phyloP scores from a whole-genome alignment of 2,329 filamentous ascomycete species.

The Cryphonectria parasitica region DNA sequence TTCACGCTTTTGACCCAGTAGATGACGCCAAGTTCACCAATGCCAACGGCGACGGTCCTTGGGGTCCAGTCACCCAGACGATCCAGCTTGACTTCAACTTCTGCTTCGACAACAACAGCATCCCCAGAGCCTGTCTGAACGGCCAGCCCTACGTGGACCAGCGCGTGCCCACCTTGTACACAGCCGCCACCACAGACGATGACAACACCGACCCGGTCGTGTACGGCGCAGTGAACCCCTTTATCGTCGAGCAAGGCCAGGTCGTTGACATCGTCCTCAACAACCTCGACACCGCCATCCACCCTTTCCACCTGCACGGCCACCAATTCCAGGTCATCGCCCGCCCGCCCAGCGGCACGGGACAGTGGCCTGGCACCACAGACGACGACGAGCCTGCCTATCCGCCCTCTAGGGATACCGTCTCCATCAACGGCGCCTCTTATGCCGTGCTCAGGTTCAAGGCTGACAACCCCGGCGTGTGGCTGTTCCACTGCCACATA shows the following conservation, averaged over 20 bases:
- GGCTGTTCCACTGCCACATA: constrained; percentile 63
- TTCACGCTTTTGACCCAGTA: constrained; percentile 52
- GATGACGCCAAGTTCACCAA: constrained; percentile 67
- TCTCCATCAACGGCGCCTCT: constrained; percentile 45
- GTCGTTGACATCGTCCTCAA: constrained; percentile 55
- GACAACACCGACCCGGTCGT: constrained; percentile 46
- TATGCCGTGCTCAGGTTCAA: constrained; percentile 56
- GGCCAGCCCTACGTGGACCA: constrained; percentile 68
- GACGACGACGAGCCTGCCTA: constrained; percentile 35
- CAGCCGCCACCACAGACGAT: constrained; percentile 61
- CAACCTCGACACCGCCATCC: constrained; percentile 50
- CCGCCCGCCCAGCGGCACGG: constrained; percentile 42
- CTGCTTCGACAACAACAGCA: constrained; percentile 63
- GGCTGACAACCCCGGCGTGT: constrained; percentile 58
- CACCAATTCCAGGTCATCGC: constrained; percentile 60
- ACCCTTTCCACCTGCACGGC: constrained; percentile 60
- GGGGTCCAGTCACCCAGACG: constrained; percentile 57
- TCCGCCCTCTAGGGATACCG: constrained; percentile 44
- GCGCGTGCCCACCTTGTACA: constrained; percentile 73
- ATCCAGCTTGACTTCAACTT: constrained; percentile 62
- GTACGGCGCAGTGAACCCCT: constrained; percentile 50
- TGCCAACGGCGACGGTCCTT: constrained; percentile 53
- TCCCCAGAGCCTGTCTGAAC: constrained; percentile 67
- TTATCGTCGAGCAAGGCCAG: constrained; percentile 43
- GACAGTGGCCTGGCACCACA: constrained; percentile 42